phyloP scores from a whole-genome alignment of 192 early-diverging fungal species.

The Rhizoclosmatium sp. region DNA sequence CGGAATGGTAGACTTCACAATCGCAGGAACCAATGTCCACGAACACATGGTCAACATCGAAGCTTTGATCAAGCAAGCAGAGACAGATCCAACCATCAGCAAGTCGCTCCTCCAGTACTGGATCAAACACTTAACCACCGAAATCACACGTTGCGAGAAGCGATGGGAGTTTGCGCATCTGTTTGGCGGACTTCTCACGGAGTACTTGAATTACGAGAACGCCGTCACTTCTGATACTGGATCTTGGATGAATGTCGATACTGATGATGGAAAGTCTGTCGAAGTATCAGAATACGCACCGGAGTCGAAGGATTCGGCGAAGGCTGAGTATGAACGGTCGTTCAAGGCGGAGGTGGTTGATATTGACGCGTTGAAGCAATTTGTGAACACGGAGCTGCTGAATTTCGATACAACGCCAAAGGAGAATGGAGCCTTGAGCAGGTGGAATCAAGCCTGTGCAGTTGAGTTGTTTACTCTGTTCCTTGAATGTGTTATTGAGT shows the following conservation, averaged over 20 bases:
- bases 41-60: background rate
- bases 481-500: background rate
- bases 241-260: background rate
- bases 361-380: background rate
- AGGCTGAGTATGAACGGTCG: background rate
- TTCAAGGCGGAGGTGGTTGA: background rate
- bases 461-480: background rate
- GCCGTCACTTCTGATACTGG: background rate
- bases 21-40: slow-evolving; percentile 1
- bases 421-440: background rate
- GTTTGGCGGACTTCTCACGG: background rate
- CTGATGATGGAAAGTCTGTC: background rate
- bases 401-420: background rate
- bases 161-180: slow-evolving; percentile 5
- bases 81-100: background rate
- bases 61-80: slow-evolving; percentile 8
- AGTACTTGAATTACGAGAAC: background rate
- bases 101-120: background rate
- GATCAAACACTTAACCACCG: slow-evolving; percentile 2
- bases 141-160: slow-evolving; percentile 3
- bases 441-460: background rate
- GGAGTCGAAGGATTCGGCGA: background rate
- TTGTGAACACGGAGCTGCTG: background rate
- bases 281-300: background rate
- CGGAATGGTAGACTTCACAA: background rate